Evolutionary conservation across 2,329 filamentous ascomycete species (phyloP), one percentile per base, ranked within the genome.

Genomic region (Venturiaceae sp.): DNA sequence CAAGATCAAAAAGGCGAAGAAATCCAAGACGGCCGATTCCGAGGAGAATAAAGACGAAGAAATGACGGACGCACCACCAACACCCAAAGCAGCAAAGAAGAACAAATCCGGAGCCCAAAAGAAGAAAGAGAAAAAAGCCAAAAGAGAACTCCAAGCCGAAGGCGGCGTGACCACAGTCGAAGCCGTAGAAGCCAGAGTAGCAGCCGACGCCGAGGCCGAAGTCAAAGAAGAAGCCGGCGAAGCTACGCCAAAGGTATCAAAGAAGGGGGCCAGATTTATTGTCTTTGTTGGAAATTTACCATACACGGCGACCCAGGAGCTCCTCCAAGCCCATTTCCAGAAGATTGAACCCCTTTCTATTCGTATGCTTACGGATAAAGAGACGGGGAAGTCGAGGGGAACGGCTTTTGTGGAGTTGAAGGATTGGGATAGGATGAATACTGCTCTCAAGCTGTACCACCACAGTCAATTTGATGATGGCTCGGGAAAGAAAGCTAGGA

Each of bases 321-420:
- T 83, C 44, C 81, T 97, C 62, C 75, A 76, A 59, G 77, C 82
- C 60, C 92, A 96, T 77, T 96, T 96, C 71, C 80, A 84, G 44
- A 84, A 87, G 62, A 82, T 96, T 63, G 75, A 83, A 55, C 90
- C 90, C 8, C 79, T 76, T 56, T 80, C 81, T 1, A 79, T 94
- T 54, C 89, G 92, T 23, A 85, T 90, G 61, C 83, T 89, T 53
- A 88, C 85, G 57, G 81, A 88, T 66, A 83, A 84, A 64, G 76
- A 83, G 63, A 79, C 81, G 13, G 78, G 77, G 58, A 83, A 84
- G 63, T 86, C 83, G 67, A 86, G 86, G 64, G 89, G 90, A 36
- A 87, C 88, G 66, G 90, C 89, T 5, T 95, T 96, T 72, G 78
- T 97, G 65, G 92, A 97, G 72, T 97, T 96, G 69, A 84, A 84